phyloP scores from a whole-genome alignment of 1,284 basidiomycete species.

The Tylopilus sp. region DNA sequence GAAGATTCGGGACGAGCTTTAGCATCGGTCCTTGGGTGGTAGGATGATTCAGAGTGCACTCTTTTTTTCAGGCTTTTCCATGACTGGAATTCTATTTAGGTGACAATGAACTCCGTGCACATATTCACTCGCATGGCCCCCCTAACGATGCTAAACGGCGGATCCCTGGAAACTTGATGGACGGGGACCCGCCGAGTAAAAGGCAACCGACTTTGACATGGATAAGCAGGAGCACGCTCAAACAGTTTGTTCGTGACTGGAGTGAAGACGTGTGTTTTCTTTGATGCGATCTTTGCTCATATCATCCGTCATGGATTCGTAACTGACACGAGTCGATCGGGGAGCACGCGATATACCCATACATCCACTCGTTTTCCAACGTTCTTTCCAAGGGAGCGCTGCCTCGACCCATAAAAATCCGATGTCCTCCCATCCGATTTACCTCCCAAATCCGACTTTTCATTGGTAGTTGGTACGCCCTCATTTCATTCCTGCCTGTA shows the following conservation, averaged over 20 bases:
- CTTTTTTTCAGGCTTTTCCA: neutral
- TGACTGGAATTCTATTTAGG: conserved; percentile 3
- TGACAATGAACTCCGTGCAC: conserved; percentile 31
- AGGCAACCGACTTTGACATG: conserved; percentile 67
- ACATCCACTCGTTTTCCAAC: conserved; percentile 88
- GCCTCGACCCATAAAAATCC: conserved; percentile 60
- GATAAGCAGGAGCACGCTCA: conserved; percentile 85
- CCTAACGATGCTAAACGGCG: conserved; percentile 25
- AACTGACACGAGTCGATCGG: conserved; percentile 45
- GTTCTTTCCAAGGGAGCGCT: conserved; percentile 55
- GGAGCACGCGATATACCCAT: conserved; percentile 78
- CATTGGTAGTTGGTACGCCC: conserved; percentile 71
- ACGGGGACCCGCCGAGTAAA: conserved; percentile 32
- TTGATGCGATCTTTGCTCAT: neutral
- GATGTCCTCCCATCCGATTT: conserved; percentile 78
- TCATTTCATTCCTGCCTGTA: too few relatives aligned
- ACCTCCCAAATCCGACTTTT: conserved; percentile 63
- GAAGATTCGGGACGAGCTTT: neutral
- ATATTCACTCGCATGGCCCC: conserved; percentile 24
- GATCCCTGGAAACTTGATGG: conserved; percentile 21
- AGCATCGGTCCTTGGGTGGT: conserved; percentile 9
- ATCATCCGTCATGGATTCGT: neutral
- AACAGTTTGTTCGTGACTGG: conserved; percentile 92
- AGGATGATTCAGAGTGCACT: neutral
- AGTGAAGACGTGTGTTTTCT: conserved; percentile 58